Evolutionary conservation across 768 basidiomycete species (phyloP).

Genomic region (Hygrophoropsis aurantiaca): DNA sequence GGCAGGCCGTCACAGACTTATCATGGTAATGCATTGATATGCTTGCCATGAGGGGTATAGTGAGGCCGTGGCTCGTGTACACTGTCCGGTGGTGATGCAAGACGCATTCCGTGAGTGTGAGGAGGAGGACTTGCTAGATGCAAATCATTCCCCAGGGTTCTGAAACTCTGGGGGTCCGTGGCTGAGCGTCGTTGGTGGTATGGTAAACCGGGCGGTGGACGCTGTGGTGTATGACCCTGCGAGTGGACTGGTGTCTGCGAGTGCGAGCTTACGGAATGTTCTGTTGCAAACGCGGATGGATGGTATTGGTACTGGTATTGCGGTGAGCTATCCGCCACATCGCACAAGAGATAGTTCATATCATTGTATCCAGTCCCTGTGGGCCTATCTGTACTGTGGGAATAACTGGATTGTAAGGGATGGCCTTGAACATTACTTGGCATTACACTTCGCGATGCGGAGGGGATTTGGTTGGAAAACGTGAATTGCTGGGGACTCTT

Average conservation of each 20-base stretch:
- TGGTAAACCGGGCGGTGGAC: conserved; percentile 44
- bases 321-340: conserved; percentile 47
- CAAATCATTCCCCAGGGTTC: conserved; percentile 46
- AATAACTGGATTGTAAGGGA: conserved; percentile 37
- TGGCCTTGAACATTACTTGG: conserved; percentile 42
- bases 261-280: conserved; percentile 41
- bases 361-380: conserved; percentile 46
- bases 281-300: conserved; percentile 46
- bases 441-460: conserved; percentile 41
- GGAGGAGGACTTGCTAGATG: conserved; percentile 49
- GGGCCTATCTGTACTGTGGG: conserved; percentile 52
- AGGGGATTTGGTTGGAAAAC: conserved; percentile 38
- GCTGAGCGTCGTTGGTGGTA: conserved; percentile 59
- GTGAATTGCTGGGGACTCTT: conserved; percentile 48
- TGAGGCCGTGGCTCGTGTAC: conserved; percentile 36
- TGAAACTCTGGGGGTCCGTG: conserved; percentile 56
- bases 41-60: conserved; percentile 44
- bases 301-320: conserved; percentile 56
- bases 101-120: conserved; percentile 38
- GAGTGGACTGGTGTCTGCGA: conserved; percentile 40
- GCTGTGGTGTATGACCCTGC: conserved; percentile 32
- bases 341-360: conserved; percentile 44
- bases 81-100: conserved; percentile 43
- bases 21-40: conserved; percentile 48
- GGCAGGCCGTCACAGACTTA: conserved; percentile 11